phyloP scores from a whole-genome alignment of 768 basidiomycete genomes.

The Hydnomerulius pinastri region DNA sequence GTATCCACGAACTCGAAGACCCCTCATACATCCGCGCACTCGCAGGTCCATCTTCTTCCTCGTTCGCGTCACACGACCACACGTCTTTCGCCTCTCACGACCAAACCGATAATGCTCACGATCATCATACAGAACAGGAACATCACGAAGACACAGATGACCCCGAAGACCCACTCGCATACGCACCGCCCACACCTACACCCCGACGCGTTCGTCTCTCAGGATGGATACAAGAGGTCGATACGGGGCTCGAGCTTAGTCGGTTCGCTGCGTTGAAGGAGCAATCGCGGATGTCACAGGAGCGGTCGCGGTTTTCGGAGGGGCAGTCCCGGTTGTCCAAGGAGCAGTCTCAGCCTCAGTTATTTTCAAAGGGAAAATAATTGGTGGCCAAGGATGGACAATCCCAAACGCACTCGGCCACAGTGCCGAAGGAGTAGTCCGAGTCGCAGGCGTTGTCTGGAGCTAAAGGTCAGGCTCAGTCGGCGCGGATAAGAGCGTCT shows the following conservation, averaged over 20 bases:
- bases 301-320: slow-evolving; percentile 7
- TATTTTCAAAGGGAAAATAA: too few species aligned
- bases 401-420: slow-evolving; percentile 4
- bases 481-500: background rate
- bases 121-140: background rate
- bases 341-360: too few species aligned
- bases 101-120: background rate
- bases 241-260: slow-evolving; percentile 52
- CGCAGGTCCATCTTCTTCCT: slow-evolving; percentile 7
- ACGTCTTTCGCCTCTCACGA: background rate
- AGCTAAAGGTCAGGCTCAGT: background rate
- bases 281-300: too few species aligned
- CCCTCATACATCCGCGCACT: slow-evolving; percentile 28
- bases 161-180: slow-evolving; percentile 9
- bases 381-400: too few species aligned
- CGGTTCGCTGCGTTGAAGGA: slow-evolving; percentile 50
- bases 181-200: slow-evolving; percentile 21
- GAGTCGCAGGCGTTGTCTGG: background rate
- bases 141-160: slow-evolving; percentile 8
- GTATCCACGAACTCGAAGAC: slow-evolving; percentile 58
- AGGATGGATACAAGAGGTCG: slow-evolving; percentile 57
- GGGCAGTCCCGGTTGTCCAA: too few species aligned
- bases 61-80: background rate
- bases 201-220: slow-evolving; percentile 43
- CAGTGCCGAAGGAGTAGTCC: too few species aligned